Conservation (phyloP, 2,329 filamentous ascomycete genomes). For the Alternaria infectoria region DNA sequence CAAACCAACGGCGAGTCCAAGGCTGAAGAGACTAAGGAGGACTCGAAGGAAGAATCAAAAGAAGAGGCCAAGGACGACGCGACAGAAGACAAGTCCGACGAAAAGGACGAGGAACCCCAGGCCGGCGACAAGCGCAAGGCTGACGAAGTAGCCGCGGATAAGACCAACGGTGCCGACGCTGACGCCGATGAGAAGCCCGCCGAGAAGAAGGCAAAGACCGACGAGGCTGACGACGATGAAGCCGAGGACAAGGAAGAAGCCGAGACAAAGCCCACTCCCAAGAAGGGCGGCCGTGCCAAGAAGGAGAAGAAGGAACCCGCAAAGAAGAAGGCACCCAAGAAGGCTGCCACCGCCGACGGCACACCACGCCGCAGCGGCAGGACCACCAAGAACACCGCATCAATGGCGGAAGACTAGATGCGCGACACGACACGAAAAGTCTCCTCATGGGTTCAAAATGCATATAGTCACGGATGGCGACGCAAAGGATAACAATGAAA, state of each 20-base stretch:
- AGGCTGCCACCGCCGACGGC: constrained; percentile 56
- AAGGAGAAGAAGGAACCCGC: constrained; percentile 50
- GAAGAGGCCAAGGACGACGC: constrained; percentile 36
- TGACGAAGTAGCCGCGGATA: constrained; percentile 26
- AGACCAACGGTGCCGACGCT: constrained; percentile 25
- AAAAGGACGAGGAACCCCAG: constrained; percentile 24
- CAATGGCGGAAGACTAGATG: background rate
- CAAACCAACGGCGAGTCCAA: constrained; percentile 34
- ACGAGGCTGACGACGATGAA: constrained; percentile 35
- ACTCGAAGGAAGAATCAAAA: constrained; percentile 28
- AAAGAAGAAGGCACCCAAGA: constrained; percentile 56
- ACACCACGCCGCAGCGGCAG: constrained; percentile 56
- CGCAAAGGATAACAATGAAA: background rate
- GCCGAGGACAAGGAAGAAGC: constrained; percentile 28
- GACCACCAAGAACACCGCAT: constrained; percentile 16
- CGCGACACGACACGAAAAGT: background rate
- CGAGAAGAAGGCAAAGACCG: constrained; percentile 36
- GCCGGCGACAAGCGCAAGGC: constrained; percentile 46
- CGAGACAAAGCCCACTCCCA: constrained; percentile 34
- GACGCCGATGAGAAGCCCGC: constrained; percentile 8
- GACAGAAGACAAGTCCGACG: constrained; percentile 7
- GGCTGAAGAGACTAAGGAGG: constrained; percentile 24
- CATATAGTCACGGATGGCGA: background rate
- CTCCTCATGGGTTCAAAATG: background rate
- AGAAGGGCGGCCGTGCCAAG: constrained; percentile 51